Evolutionary conservation across 208 protist genomes (phyloP), one percentile per base, ranked within the genome.

Genomic region (Trypanosoma brucei): DNA sequence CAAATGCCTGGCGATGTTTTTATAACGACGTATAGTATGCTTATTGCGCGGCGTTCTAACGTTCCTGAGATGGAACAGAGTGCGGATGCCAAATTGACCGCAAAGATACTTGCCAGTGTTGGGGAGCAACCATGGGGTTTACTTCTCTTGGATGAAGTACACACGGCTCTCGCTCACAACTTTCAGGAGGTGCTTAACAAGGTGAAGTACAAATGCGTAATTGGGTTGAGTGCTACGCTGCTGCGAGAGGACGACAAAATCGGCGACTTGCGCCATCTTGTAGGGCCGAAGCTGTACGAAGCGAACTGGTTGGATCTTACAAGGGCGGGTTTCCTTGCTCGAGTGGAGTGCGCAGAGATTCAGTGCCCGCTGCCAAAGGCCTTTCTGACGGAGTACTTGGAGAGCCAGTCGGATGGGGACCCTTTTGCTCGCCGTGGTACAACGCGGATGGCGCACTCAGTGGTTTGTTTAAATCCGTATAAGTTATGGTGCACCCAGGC

Each of bases 1-100:
- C 72, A 84, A 69, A 86, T 78, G 66, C 79, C 88, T 0, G 86
- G 82, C 1, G 62, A 67, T 45, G 81, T 99, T 0, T 92, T 99
- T 67, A 97, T 99, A 77, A 99, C 98, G n/a, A 99, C 99, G 3
- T 99, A 99, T 77, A 95, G 72, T 52, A 99, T 99, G 98, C 76
- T 99, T 63, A 81, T 88, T 53, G 84, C 94, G 30, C 84, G 88
- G 68, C 78, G 74, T 37, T 84, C 57, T 52, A 96, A 64, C 50
- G 70, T 64, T n/a, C 59, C 71, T 5, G 79, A 80, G 9, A 64
- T 78, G 59, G 76, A 63, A 69, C 84, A 83, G 30, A 67, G 86
- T 48, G 79, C 94, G 54, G 56, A 88, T 79, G 44, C 67, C 14
- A 67, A 34, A 62, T 54, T 49, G 34, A 76, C 49, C 69, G 91